Percentiles rank a stretch among this genome's conserved stretches.
phyloP scores from a whole-genome alignment of 2,329 filamentous ascomycete genomes.

The Colletotrichum orbiculare region DNA sequence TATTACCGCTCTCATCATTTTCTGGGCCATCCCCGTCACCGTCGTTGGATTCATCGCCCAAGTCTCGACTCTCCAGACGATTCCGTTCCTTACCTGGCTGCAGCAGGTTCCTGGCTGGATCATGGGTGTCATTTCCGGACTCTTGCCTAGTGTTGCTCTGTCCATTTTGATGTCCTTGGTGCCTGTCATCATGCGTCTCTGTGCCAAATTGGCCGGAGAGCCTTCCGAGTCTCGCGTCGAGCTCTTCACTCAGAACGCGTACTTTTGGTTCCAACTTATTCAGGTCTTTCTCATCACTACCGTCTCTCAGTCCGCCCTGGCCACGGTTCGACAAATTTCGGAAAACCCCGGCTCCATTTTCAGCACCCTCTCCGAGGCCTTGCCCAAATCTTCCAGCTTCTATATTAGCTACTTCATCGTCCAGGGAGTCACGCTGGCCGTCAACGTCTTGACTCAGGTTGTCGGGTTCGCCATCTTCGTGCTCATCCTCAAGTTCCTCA shows the following conservation, averaged over 20 bases:
- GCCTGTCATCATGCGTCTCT: constrained; percentile 80
- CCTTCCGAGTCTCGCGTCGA: constrained; percentile 85
- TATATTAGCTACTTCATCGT: constrained; percentile 86
- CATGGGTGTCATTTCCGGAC: constrained; percentile 84
- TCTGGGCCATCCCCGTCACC: constrained; percentile 83
- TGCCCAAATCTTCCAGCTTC: constrained; percentile 91
- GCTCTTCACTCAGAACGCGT: constrained; percentile 88
- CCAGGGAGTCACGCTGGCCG: constrained; percentile 83
- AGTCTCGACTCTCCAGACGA: constrained; percentile 73
- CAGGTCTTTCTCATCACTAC: constrained; percentile 94
- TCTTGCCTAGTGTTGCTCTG: constrained; percentile 83
- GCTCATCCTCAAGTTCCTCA: constrained; percentile 74
- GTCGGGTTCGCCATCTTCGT: constrained; percentile 74
- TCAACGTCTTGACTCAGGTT: constrained; percentile 77
- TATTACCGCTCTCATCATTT: constrained; percentile 82
- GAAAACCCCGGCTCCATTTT: constrained; percentile 71
- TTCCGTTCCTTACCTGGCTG: constrained; percentile 79
- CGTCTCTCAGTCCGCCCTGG: constrained; percentile 81
- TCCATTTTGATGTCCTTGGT: constrained; percentile 88
- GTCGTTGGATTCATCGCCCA: constrained; percentile 90
- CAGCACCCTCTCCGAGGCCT: constrained; percentile 73
- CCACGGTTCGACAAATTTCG: constrained; percentile 72
- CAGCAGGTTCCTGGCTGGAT: constrained; percentile 75
- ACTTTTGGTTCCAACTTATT: constrained; percentile 90
- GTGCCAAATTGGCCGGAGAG: constrained; percentile 83